Base-by-base conservation (phyloP, 2,329 filamentous ascomycete species). In the Fusarium camptoceras region DNA sequence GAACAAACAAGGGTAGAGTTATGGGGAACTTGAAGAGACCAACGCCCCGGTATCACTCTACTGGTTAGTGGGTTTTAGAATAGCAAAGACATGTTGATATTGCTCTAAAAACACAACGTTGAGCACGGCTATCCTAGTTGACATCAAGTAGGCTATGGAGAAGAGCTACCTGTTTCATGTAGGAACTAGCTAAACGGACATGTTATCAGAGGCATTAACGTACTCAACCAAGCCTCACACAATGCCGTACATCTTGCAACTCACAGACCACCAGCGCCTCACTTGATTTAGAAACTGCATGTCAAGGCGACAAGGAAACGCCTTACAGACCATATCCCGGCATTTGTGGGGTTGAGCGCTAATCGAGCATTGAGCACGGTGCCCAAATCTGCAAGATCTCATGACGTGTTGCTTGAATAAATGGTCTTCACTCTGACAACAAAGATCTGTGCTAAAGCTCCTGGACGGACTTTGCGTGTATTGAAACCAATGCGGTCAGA, bases 1-100 rank as follows among this genome's bases (percentile, higher is more conserved):
- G 63, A 64, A 64, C 37, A 56, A 53, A 55, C 64, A 71, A 60
- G 68, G 68, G 68, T 70, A 25, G n/a, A 43, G 25, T 31, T 70
- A 64, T 61, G 65, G 65, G 66, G 64, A 68, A 37, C 44, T 27
- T 56, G 25, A 34, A 58, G 24, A 30, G 30, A 28, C 51, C 57
- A 54, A 51, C 27, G 20, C 43, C 46, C 50, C 49, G 16, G 43
- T 50, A 53, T 53, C 42, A 28, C 51, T 42, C 20, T 28, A 24
- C 31, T 39, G 47, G 20, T n/a, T 41, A 27, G 20, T 53, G 28
- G 30, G 22, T 14, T 24, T 55, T 42, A 25, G 42, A 54, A 47
- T 27, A 43, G 24, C 25, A 43, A 34, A 37, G 24, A 18, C 28
- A 46, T 44, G 8, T 16, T n/a, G 22, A 28, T 37, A 22, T 42